These are phyloP conservation scores for Forsythia viridissima DNA, from an alignment of 257 asterid genomes.

Conservation along the genomic window DNA sequence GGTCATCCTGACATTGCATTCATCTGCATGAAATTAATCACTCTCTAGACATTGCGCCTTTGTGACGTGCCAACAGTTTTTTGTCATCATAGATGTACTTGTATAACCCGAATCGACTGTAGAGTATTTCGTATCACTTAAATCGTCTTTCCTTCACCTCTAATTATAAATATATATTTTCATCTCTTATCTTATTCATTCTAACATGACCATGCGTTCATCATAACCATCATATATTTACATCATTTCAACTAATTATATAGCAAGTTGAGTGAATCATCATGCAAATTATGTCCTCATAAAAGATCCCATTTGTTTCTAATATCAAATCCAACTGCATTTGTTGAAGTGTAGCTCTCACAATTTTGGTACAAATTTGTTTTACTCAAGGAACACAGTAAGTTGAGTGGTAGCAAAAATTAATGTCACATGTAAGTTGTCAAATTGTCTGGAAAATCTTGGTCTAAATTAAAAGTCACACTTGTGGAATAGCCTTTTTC, in stretches of 20 bases:
- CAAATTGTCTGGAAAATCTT: slow-evolving; percentile 17
- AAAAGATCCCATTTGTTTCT: background rate
- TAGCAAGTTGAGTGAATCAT: background rate
- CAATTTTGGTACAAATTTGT: background rate
- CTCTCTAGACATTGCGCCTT: background rate
- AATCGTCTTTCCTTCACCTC: background rate
- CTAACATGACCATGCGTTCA: background rate
- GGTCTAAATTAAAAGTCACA: background rate
- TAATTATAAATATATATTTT: no score
- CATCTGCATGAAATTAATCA: background rate
- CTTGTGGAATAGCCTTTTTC: background rate
- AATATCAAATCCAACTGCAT: background rate
- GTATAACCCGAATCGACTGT: background rate
- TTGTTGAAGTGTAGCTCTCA: slow-evolving; percentile 15
- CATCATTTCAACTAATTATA: background rate
- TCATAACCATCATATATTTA: background rate
- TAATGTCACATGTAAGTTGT: slow-evolving; percentile 22
- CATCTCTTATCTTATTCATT: no score
- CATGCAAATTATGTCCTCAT: background rate
- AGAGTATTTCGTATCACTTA: background rate
- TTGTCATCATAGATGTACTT: background rate
- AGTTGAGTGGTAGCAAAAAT: background rate
- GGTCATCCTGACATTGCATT: no score
- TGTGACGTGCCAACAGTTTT: background rate
- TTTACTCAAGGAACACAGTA: background rate